A percentile compares a stretch with the other conserved stretches of the same genome.
Conservation (phyloP, 768 basidiomycete genomes). For the Sporobolomyces roseus region DNA sequence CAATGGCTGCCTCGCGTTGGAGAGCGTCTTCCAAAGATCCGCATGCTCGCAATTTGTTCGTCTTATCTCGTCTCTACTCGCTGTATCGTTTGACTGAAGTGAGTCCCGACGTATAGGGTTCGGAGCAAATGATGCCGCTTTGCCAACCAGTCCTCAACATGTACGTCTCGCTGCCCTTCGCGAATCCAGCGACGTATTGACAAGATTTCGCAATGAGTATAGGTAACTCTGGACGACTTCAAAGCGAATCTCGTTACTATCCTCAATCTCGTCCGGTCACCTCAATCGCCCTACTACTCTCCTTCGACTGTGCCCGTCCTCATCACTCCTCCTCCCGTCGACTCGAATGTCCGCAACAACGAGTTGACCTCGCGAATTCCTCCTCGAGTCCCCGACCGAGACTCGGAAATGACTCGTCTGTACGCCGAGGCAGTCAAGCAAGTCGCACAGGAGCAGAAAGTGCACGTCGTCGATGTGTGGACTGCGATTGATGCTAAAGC, state of each 20-base stretch:
- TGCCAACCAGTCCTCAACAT: conserved; percentile 20
- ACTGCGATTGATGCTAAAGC: conserved; percentile 14
- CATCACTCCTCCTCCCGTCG: conserved; percentile 40
- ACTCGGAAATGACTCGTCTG: conserved; percentile 23
- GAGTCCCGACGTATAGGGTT: too few species aligned
- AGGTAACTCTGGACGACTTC: conserved; percentile 36
- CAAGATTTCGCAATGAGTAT: background rate
- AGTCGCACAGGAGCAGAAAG: background rate
- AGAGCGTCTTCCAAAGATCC: conserved; percentile 16
- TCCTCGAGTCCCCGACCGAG: conserved; percentile 29
- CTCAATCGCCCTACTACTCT: conserved; percentile 30
- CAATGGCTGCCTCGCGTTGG: conserved; percentile 30
- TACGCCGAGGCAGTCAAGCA: conserved; percentile 35
- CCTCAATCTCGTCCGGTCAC: conserved; percentile 27
- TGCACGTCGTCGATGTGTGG: conserved; percentile 30
- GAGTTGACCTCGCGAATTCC: conserved; percentile 31
- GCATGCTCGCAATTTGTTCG: conserved; percentile 33
- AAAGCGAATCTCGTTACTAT: conserved; percentile 36
- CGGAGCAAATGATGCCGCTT: conserved; percentile 40
- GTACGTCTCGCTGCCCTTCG: conserved; percentile 8
- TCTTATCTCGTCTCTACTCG: too few species aligned
- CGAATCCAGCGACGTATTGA: background rate
- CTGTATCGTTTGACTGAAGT: too few species aligned
- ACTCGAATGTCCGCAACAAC: conserved; percentile 18
- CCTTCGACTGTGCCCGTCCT: conserved; percentile 29